Evolutionary conservation across 371 early-diverging fungal species (phyloP), one percentile per base, ranked within the genome.

Genomic region (Haplosporangium sp.): DNA sequence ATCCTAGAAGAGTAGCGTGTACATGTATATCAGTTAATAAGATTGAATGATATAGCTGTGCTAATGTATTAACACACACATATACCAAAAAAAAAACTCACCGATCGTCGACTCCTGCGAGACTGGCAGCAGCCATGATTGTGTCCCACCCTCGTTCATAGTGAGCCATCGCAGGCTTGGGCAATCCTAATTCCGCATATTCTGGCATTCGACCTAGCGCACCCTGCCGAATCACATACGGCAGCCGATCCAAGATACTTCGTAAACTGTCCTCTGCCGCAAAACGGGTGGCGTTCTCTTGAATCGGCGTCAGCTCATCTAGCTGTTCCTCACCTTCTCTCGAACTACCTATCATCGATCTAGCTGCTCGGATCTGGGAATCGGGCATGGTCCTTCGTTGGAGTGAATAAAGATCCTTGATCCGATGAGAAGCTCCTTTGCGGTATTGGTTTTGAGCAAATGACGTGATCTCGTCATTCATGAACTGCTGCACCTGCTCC

Each of bases 101-200:
- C 79, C 73, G 67, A 51, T 79, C 79, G 12, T 79, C 79, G 14
- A 79, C 56, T 14, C 79, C 79, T 20, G 55, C 51, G 37, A 72
- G 53, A 9, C 59, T 51, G 10, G 79, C 79, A 20, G 79, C 68
- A 13, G 65, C 45, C 79, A 79, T 68, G 12, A 72, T 43, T 0
- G 79, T 72, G 11, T 79, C 65, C 79, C 79, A 79, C 9, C 59
- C 58, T 6, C 73, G 72, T 43, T 72, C 73, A 40, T 68, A 68
- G 16, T 21, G 48, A 2, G 58, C 14, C 4, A 46, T n/a, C 7
- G 55, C 67, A 7, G 62, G 59, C 21, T 65, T 61, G 16, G 62
- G 55, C 6, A 45, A 12, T 11, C 71, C 68, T 12, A 59, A 12
- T 9, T 21, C 21, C 8, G 58, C 68, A 57, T 60, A 67, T 12